Evolutionary conservation across 768 basidiomycete species (phyloP).

Genomic region (Boletus tomentosulus): DNA sequence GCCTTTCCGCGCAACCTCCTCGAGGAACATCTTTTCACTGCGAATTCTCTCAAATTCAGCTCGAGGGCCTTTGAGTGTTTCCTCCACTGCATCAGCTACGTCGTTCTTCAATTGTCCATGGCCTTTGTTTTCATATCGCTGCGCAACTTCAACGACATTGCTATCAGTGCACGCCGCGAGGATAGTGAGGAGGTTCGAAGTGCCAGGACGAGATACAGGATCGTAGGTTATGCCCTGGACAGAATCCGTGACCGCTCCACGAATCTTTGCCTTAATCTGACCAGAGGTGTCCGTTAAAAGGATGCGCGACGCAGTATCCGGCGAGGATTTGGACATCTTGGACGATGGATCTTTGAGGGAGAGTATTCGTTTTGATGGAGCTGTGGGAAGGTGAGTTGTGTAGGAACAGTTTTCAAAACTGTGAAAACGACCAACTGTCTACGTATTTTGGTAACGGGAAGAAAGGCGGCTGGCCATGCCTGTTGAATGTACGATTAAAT

Average conservation of each 20-base stretch:
- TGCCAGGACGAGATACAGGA: slow-evolving; percentile 73
- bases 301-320: slow-evolving; percentile 75
- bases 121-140: slow-evolving; percentile 49
- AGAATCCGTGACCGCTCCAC: slow-evolving; percentile 83
- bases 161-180: slow-evolving; percentile 67
- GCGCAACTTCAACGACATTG: slow-evolving; percentile 42
- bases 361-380: slow-evolving; percentile 75
- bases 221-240: slow-evolving; percentile 73
- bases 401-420: neutral
- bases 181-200: slow-evolving; percentile 77
- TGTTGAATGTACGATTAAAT: slow-evolving; percentile 71
- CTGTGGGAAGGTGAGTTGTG: slow-evolving; percentile 35
- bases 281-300: slow-evolving; percentile 70
- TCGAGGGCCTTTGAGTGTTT: slow-evolving; percentile 60
- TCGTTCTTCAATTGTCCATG: slow-evolving; percentile 71
- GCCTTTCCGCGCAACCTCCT: slow-evolving; percentile 59
- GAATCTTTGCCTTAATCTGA: slow-evolving; percentile 67
- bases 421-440: slow-evolving; percentile 52
- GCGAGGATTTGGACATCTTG: slow-evolving; percentile 96
- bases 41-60: slow-evolving; percentile 63
- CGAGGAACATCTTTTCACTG: slow-evolving; percentile 56
- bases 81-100: slow-evolving; percentile 70
- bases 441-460: slow-evolving; percentile 74
- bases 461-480: slow-evolving; percentile 37
- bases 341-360: slow-evolving; percentile 80